Conservation (phyloP, 202 grass and related monocot species). For the Schoenoplectus tabernaemontani region DNA sequence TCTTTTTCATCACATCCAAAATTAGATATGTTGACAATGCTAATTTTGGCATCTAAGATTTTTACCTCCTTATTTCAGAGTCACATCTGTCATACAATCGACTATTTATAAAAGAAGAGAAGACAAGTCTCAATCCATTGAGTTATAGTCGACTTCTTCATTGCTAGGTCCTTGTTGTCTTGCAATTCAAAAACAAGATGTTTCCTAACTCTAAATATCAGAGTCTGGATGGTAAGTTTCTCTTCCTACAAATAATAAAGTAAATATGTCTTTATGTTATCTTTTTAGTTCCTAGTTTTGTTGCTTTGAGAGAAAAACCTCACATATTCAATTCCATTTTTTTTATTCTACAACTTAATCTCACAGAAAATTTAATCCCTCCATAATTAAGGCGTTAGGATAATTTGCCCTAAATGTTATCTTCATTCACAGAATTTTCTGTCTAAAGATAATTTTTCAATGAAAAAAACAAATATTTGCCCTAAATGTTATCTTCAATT, state of each 20-base stretch:
- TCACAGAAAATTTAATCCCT: neutral
- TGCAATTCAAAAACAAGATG: conserved; percentile 10
- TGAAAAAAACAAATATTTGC: neutral
- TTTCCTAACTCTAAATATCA: conserved; percentile 14
- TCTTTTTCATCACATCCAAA: neutral
- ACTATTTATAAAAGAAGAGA: conserved; percentile 8
- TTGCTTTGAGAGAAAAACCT: conserved; percentile 5
- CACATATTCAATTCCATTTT: neutral
- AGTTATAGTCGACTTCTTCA: neutral
- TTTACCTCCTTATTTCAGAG: conserved; percentile 18
- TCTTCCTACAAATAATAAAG: neutral
- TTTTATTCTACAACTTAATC: neutral
- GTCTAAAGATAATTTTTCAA: neutral
- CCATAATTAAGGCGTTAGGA: neutral
- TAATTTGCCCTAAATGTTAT: neutral
- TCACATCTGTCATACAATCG: neutral
- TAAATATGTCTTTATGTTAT: neutral
- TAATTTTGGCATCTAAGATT: conserved; percentile 14
- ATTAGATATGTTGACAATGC: neutral
- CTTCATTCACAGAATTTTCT: neutral
- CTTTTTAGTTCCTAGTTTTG: neutral
- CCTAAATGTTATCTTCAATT: neutral
- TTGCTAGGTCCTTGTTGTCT: neutral
- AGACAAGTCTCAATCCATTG: neutral
- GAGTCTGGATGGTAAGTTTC: conserved; percentile 7